phyloP scores from a whole-genome alignment of 768 basidiomycete genomes.

The Paxillus rubicundulus region DNA sequence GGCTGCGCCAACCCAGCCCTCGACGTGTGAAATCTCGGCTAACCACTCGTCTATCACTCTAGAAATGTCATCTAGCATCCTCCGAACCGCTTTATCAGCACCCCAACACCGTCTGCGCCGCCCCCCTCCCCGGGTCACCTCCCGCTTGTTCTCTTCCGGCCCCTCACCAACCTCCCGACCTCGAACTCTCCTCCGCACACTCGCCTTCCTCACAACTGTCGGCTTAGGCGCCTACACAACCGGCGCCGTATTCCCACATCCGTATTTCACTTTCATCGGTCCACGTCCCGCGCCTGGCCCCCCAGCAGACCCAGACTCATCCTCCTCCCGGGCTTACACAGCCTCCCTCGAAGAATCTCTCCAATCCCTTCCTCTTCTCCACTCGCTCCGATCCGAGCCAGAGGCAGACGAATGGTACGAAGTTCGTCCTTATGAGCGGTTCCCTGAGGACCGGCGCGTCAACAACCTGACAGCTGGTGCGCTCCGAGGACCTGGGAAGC shows the following conservation, averaged over 20 bases:
- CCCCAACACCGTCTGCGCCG: background rate
- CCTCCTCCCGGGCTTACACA: slow-evolving; percentile 56
- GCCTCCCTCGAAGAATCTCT: slow-evolving; percentile 64
- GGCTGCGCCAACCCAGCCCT: background rate
- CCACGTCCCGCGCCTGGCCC: slow-evolving; percentile 79
- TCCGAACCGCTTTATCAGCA: slow-evolving; percentile 5
- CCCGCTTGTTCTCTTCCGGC: slow-evolving; percentile 19
- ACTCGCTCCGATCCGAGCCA: slow-evolving; percentile 44
- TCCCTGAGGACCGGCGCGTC: slow-evolving; percentile 69
- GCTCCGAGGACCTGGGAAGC: slow-evolving; percentile 82
- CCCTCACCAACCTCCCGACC: background rate
- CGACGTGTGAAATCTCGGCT: background rate
- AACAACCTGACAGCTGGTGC: slow-evolving; percentile 86
- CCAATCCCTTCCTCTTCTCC: slow-evolving; percentile 61
- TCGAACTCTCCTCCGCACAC: slow-evolving; percentile 7
- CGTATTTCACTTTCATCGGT: slow-evolving; percentile 62
- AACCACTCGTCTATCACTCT: background rate
- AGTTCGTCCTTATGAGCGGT: slow-evolving; percentile 65
- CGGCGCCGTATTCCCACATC: slow-evolving; percentile 72
- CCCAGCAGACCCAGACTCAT: slow-evolving; percentile 47
- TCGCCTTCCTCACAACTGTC: slow-evolving; percentile 21
- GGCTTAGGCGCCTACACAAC: slow-evolving; percentile 38
- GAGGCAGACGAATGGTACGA: slow-evolving; percentile 72
- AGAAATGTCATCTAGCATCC: slow-evolving; percentile 7
- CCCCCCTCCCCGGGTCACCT: background rate